Base-by-base conservation (phyloP, 2,329 filamentous ascomycete genomes). In the Cladophialophora carrionii region DNA sequence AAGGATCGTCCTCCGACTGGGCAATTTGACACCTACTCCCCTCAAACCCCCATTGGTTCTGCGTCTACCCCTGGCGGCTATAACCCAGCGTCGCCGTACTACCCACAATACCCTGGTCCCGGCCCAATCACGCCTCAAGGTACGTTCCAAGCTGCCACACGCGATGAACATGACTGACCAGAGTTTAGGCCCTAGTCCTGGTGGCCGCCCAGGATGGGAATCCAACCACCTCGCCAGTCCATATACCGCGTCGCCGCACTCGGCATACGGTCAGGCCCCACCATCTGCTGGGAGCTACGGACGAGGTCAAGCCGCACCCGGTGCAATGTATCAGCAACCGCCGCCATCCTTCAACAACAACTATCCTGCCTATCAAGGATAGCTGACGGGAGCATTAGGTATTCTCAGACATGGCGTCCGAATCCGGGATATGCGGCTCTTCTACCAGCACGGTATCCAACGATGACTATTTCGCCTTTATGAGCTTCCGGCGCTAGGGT, bases 1-100 rank as follows among this genome's bases (percentile, higher is more conserved):
- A 99, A 99, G 82, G 95, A 99, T 80, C 96, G 96, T 81, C 92
- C 93, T 60, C 92, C 95, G 31, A 92, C 87, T 73, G 86, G 88
- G 71, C 85, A 90, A 74, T 90, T 89, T 72, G 96, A 96, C 73
- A 91, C 91, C 72, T 94, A 90, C 76, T 88, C 90, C 72, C 89
- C 93, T 61, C 90, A 93, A 76, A 91, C 88, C 73, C 88, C 85
- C 73, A 88, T 87, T 79, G 88, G 84, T 71, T 87, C 85, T 60
- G 89, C 85, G 72, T 88, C 87, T 79, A 88, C 84, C 71, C 87
- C 85, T 61, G 82, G 81, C 60, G 88, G 84, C 62, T 96, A 78
- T 72, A 89, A 90, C 69, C 90, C 88, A 73, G 91, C 91, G 52
- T 90, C 91, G 65, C 82, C 84, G 41, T 97, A 92, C 82, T 98